Conservation (phyloP, 2,329 filamentous ascomycete genomes). For the Cephalotrichum gorgonifer region DNA sequence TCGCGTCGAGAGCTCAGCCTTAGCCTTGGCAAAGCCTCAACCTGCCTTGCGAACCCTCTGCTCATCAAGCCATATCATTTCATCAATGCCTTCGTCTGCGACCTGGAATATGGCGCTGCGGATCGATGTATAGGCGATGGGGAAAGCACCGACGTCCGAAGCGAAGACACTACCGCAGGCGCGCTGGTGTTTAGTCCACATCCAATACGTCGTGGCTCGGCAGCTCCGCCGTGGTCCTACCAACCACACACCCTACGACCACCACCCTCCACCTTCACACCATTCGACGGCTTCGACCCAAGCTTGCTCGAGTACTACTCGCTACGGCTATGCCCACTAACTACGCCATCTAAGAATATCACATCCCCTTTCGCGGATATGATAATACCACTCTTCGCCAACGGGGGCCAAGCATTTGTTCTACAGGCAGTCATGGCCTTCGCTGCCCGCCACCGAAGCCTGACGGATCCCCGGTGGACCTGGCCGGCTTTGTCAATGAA, state of each 20-base stretch:
- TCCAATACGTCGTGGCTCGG: not conserved
- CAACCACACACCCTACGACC: not conserved
- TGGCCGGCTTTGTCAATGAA: not conserved
- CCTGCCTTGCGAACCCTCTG: not conserved
- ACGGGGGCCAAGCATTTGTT: conserved; percentile 1
- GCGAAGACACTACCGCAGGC: not conserved
- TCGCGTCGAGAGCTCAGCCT: not conserved
- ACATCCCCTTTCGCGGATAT: conserved; percentile 5
- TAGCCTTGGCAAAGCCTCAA: too few relatives aligned
- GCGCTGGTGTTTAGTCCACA: not conserved
- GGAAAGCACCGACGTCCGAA: not conserved
- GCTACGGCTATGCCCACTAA: conserved; percentile 4
- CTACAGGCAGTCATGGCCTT: conserved; percentile 5
- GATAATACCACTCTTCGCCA: conserved; percentile 4
- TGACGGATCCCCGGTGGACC: not conserved
- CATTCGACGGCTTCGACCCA: conserved; percentile 3
- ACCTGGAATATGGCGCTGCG: not conserved
- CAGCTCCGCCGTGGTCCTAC: not conserved
- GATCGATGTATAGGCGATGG: not conserved
- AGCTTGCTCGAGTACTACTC: conserved; percentile 6
- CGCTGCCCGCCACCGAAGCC: conserved; percentile 6
- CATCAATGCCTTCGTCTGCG: not conserved
- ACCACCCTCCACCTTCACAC: conserved; percentile 1
- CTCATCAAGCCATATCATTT: conserved; percentile 2
- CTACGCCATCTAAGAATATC: not conserved